phyloP scores from a whole-genome alignment of 2,329 filamentous ascomycete genomes.

The Aspergillus calidoustus region DNA sequence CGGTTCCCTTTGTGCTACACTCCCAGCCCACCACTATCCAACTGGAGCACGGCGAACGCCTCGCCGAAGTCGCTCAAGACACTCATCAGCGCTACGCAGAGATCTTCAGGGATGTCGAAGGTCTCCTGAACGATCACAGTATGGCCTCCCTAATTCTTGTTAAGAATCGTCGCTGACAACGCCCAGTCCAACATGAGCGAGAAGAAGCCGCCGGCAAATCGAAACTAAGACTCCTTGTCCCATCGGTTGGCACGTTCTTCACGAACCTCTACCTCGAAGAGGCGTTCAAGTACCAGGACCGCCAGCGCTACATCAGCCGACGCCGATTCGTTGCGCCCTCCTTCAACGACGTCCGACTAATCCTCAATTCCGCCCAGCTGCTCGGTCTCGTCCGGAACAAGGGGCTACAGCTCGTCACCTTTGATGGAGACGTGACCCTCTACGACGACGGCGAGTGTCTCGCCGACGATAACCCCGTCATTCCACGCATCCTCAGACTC shows the following conservation, averaged over 20 bases:
- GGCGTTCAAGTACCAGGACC: constrained; percentile 89
- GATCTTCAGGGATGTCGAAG: constrained; percentile 92
- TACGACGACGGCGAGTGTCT: constrained; percentile 89
- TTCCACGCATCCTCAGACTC: constrained; percentile 70
- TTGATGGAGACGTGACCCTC: constrained; percentile 95
- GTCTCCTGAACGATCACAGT: constrained; percentile 92
- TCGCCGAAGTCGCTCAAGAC: constrained; percentile 74
- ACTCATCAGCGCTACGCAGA: constrained; percentile 90
- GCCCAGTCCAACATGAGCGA: constrained; percentile 71
- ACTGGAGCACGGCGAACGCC: constrained; percentile 66
- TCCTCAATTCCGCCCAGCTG: constrained; percentile 92
- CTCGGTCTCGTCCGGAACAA: constrained; percentile 82
- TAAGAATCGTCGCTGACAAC: constrained; percentile 4
- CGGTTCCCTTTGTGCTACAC: constrained; percentile 94
- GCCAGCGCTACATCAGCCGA: constrained; percentile 82
- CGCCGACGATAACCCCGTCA: constrained; percentile 75
- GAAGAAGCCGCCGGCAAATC: constrained; percentile 71
- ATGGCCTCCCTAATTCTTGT: constrained; percentile 19
- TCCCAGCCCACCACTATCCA: constrained; percentile 91
- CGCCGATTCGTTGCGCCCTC: constrained; percentile 92
- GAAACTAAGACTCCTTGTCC: constrained; percentile 90
- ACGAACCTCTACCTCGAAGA: constrained; percentile 84
- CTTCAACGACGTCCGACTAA: constrained; percentile 93
- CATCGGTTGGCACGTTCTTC: constrained; percentile 91
- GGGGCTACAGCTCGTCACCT: constrained; percentile 83